Evolutionary conservation across 1,139 yeast genomes (phyloP), one percentile per base, ranked within the genome.

Genomic region (Debaryomyces subglobosus): DNA sequence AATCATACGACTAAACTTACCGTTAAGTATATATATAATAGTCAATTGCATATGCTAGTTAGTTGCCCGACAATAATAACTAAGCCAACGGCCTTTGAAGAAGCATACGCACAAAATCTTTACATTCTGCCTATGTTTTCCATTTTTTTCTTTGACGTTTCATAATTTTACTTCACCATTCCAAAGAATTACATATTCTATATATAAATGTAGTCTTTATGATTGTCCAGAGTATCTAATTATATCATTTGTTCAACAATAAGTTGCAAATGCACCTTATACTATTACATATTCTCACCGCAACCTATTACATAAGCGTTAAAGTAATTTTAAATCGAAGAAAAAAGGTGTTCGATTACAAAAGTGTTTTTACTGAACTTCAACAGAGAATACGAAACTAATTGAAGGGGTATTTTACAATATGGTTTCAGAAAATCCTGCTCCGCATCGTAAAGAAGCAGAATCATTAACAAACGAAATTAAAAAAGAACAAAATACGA

Each of bases 401-500:
- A 21, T 40, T 29, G 36, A 37, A 27, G 24, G 13, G 37, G 6
- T 3, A n/a, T 12, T 8, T n/a, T 12, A 23, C 23, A 42, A 30
- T 10, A 47, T 49, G 52, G 44, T 24, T 24, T 41, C 49, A 44
- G 47, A 41, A 8, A 35, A 46, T 39, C 21, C 46, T 44, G 49
- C 35, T 38, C 43, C 44, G 24, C 44, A 15, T 40, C 29, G 16
- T 15, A 30, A 40, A 20, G 37, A 40, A 15, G 10, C 30, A 12
- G n/a, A 20, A 25, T 29, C 18, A 23, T 21, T 27, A 37, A 37
- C 29, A 13, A 30, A 29, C 7, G 13, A 18, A 15, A n/a, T 16
- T 5, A 27, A 35, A 8, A 47, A 36, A 34, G 42, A 32, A 10
- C 33, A 10, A 24, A 32, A 24, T 40, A 20, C 34, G 6, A 32